Evolutionary conservation across 2,329 filamentous ascomycete species (phyloP).

Genomic region (Ophiostoma australiae): DNA sequence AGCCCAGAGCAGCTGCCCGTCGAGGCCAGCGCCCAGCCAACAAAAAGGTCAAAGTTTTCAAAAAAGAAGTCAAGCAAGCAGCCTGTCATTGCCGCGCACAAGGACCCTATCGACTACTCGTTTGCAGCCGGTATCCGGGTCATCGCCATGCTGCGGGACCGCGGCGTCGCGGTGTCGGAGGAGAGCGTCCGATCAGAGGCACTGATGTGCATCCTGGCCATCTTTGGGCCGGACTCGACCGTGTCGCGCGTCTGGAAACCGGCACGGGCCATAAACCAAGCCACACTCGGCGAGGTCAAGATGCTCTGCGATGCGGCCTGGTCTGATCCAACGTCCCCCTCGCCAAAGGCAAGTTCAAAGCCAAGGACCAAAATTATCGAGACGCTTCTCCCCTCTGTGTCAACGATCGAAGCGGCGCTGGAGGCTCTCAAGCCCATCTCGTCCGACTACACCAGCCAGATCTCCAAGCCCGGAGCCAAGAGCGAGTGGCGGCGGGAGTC

Average conservation of each 20-base stretch:
- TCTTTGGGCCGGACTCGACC: constrained; percentile 34
- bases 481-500: constrained; percentile 7
- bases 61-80: background rate
- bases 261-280: constrained; percentile 27
- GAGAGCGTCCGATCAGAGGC: constrained; percentile 31
- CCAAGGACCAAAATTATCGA: background rate
- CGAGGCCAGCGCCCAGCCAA: background rate
- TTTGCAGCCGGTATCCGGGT: constrained; percentile 35
- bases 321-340: constrained; percentile 21
- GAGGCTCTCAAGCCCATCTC: constrained; percentile 26
- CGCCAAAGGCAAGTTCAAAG: background rate
- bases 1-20: background rate
- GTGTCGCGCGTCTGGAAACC: constrained; percentile 28
- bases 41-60: background rate
- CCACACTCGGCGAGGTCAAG: constrained; percentile 36
- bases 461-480: constrained; percentile 21
- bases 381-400: constrained; percentile 32
- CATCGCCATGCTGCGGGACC: constrained; percentile 34
- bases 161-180: constrained; percentile 32
- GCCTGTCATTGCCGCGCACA: background rate
- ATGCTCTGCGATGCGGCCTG: constrained; percentile 38
- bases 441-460: constrained; percentile 19
- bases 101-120: constrained; percentile 28
- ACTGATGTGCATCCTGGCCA: constrained; percentile 33
- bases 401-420: constrained; percentile 31